Evolutionary conservation across 2,329 filamentous ascomycete genomes (phyloP), one percentile per base, ranked within the genome.

Genomic region (Paracoccidioides brasiliensis): DNA sequence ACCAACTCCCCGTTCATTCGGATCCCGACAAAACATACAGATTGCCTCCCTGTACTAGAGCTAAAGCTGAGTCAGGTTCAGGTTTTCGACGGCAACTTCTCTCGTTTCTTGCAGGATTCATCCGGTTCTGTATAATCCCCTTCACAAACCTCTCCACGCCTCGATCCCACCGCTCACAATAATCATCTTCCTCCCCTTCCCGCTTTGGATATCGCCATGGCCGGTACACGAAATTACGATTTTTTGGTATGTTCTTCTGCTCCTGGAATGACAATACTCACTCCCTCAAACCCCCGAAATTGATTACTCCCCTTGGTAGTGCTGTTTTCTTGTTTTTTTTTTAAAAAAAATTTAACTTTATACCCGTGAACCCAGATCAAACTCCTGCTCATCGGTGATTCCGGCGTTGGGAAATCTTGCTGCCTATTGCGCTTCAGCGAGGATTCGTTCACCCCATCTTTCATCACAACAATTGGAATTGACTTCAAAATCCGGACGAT

Each of bases 401-500:
- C 90, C 52, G 90, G 90, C 68, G 90, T 96, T 60, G 90, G 90
- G 72, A 96, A 96, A 77, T 96, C 90, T 64, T 96, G 90, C 83
- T 95, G 90, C 75, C 81, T 96, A 72, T 79, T 96, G 69, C 88
- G 90, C 66, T 96, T 96, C 79, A 95, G 89, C 74, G 90, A 96
- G 76, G 90, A 96, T 78, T 94, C 88, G 49, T 96, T 95, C 77
- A 96, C 90, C 54, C 90, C 90, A 45, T 95, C 89, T 65, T 96
- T 95, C 80, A 96, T 96, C 78, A 95, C 90, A 60, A 98, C 93
- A 60, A 98, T 98, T 74, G 93, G 93, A 64, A 97, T 98, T 78
- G 93, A 98, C 77, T 98, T 98, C 80, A 98, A 98, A 81, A 98
- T 98, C 71, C 83, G 93, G 64, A 98, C 93, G 62, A 98, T 98